phyloP scores from a whole-genome alignment of 495 filamentous ascomycete species.

The Neurospora tetrasperma region DNA sequence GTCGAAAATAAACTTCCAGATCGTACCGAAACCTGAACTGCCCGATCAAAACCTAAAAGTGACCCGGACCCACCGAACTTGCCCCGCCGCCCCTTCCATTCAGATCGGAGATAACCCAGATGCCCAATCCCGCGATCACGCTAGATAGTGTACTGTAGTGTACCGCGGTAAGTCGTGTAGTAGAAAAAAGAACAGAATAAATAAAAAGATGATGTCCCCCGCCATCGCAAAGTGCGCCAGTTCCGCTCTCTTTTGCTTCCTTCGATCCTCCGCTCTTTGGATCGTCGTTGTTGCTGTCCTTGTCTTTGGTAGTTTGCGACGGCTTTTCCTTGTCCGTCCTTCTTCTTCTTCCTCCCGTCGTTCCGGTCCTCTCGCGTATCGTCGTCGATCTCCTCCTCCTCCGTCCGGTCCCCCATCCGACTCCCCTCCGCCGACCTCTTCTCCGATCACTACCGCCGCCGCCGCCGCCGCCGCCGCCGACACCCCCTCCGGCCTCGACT shows the following conservation, averaged over 20 bases:
- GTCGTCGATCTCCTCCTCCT: not conserved
- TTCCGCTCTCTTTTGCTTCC: slow-evolving; percentile 27
- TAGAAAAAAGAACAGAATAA: not conserved
- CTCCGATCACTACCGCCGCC: not conserved
- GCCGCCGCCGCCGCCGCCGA: not conserved
- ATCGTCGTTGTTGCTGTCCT: slow-evolving; percentile 25
- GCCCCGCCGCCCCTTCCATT: not conserved
- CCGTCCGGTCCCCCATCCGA: not conserved
- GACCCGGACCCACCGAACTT: no score
- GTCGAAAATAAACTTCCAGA: not conserved
- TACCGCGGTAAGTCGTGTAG: not conserved
- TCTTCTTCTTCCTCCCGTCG: not conserved
- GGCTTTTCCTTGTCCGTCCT: slow-evolving; percentile 1
- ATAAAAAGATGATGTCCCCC: not conserved
- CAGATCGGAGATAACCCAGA: not conserved
- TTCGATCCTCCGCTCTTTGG: slow-evolving; percentile 32
- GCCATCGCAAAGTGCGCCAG: slow-evolving; percentile 23
- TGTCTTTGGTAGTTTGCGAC: slow-evolving; percentile 21
- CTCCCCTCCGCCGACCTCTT: not conserved
- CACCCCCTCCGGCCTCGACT: no score
- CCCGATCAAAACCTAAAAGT: no score
- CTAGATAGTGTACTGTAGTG: not conserved
- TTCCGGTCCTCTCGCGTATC: not conserved
- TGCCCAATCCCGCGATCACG: not conserved
- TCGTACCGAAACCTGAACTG: no score